A percentile compares a stretch with the other conserved stretches of the same genome.
phyloP scores from a whole-genome alignment of 1,284 basidiomycete species.

The Pseudozyma sp. region DNA sequence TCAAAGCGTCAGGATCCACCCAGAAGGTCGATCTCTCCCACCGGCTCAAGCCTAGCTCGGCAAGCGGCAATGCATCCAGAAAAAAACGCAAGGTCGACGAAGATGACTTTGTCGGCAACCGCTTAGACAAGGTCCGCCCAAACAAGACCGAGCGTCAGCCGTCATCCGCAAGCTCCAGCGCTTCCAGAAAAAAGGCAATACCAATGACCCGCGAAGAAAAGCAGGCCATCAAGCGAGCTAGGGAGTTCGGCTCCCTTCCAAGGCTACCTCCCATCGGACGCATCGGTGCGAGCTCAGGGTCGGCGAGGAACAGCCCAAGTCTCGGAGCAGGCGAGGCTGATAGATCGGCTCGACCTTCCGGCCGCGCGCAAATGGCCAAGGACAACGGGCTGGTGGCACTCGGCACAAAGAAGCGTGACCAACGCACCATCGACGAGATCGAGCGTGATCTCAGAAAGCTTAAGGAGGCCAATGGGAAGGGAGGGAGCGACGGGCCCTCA shows the following conservation, averaged over 20 bases:
- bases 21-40: constrained; percentile 39
- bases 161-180: constrained; percentile 10
- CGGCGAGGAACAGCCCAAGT: constrained; percentile 22
- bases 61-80: constrained; percentile 3
- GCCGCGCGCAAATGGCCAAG: constrained; percentile 15
- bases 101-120: constrained; percentile 51
- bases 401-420: constrained; percentile 49
- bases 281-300: constrained; percentile 6
- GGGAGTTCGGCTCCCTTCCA: constrained; percentile 43
- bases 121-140: constrained; percentile 23
- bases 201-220: constrained; percentile 57
- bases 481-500: constrained; percentile 15
- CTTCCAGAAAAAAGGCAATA: constrained; percentile 20
- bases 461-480: constrained; percentile 29
- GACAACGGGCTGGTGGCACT: constrained; percentile 42
- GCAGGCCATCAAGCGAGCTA: constrained; percentile 39
- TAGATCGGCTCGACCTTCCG: constrained; percentile 3
- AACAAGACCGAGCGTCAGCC: constrained; percentile 11
- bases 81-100: constrained; percentile 41
- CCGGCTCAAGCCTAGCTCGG: constrained; percentile 13
- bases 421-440: constrained; percentile 57
- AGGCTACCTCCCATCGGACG: constrained; percentile 20
- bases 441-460: constrained; percentile 50
- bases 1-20: constrained; percentile 29
- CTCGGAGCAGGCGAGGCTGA: constrained; percentile 15